Evolutionary conservation across 768 basidiomycete species (phyloP).

Genomic region (Mycena olivaceomarginata): DNA sequence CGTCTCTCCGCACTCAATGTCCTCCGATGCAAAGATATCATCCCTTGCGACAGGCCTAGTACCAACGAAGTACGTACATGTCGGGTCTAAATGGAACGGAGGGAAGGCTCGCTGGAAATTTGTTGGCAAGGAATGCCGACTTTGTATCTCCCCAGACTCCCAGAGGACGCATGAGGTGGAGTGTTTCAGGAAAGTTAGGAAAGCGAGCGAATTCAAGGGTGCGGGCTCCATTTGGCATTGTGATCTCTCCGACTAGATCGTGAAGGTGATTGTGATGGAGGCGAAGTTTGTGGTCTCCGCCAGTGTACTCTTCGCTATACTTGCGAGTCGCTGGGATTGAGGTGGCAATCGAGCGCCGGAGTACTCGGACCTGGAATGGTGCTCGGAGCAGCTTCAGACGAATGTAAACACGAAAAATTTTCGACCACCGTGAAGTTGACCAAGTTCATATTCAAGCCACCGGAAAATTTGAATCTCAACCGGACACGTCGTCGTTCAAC

Average conservation of each 20-base stretch:
- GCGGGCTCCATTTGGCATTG: neutral
- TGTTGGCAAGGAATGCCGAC: neutral
- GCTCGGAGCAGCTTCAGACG: no score
- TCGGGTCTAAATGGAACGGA: neutral
- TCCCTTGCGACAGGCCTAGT: conserved; percentile 18
- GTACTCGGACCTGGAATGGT: no score
- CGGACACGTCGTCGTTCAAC: no score
- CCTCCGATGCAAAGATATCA: conserved; percentile 6
- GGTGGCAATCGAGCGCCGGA: no score
- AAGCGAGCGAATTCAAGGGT: conserved; percentile 16
- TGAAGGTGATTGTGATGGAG: neutral
- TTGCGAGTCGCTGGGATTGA: no score
- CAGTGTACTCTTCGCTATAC: no score
- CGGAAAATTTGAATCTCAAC: no score
- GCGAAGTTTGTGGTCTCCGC: neutral
- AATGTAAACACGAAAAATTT: no score
- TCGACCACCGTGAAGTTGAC: no score
- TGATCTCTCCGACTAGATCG: conserved; percentile 12
- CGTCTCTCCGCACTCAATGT: conserved; percentile 22
- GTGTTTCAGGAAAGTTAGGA: conserved; percentile 1
- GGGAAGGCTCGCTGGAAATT: neutral
- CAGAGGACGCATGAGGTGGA: conserved; percentile 25
- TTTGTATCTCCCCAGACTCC: conserved; percentile 29
- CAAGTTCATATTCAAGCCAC: no score
- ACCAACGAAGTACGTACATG: neutral